Base-by-base conservation (phyloP, 2,329 filamentous ascomycete genomes). In the Diaporthe velutina region DNA sequence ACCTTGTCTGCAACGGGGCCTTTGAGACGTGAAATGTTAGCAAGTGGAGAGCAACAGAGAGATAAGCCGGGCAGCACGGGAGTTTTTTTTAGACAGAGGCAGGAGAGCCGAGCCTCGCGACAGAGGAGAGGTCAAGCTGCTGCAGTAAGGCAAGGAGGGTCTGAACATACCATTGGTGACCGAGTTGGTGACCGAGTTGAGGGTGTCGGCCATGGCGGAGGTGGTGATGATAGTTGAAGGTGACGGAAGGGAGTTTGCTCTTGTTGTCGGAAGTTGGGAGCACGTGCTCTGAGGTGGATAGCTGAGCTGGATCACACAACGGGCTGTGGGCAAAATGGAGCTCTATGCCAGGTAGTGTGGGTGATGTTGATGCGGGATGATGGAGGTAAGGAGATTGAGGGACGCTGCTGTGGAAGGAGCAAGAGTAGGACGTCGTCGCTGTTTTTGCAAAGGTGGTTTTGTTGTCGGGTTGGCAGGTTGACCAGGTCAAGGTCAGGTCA, bases 1-100 rank as follows among this genome's bases (percentile, higher is more conserved):
- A 90, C 86, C 79, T 89, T 91, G 80, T 90, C 86, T 76, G 88
- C 90, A 78, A 92, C 86, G 50, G 90, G 90, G 77, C 89, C 90
- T 92, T 78, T 50, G 71, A 75, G 42, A 42, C 15, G 66, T 19
- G 38, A n/a, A 30, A 54, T 42, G 55, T 77, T 35, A 79, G 76
- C 67, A 38, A 66, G 64, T 10, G 10, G 25, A 33, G 64, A 48
- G 33, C 40, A 72, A 6, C 25, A 25, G 25, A 58, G 33, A 72
- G 70, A 72, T 72, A 64, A 64, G 57, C 17, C 22, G 35, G 15
- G 42, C 22, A 60, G 55, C 19, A 71, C 1, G 25, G 57, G 12
- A 28, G 48, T 13, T 15, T 15, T 17, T 42, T 9, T 45, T n/a
- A 61, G 33, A 54, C 55, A 64, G 35, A 28, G 45, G 58, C 33